phyloP scores from a whole-genome alignment of 495 filamentous ascomycete genomes.

The Ramalina peruviana region DNA sequence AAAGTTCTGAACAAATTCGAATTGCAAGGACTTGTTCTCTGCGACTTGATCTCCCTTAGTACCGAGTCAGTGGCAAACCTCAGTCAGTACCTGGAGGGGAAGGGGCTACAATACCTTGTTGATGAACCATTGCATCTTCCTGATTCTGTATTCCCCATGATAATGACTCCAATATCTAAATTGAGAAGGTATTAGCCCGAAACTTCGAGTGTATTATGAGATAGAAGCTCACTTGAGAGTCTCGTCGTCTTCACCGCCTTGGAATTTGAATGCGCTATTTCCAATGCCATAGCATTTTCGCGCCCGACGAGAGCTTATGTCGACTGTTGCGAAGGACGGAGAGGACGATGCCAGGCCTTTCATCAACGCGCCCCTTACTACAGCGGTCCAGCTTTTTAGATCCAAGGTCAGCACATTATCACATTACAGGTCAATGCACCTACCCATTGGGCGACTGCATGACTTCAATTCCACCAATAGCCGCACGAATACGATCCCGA shows the following conservation, averaged over 20 bases:
- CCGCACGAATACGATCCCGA: slow-evolving; percentile 7
- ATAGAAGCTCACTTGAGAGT: slow-evolving; percentile 5
- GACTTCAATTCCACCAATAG: slow-evolving; percentile 8
- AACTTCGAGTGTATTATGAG: no score
- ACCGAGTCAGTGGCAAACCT: not conserved
- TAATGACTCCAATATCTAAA: slow-evolving; percentile 15
- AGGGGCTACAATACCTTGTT: slow-evolving; percentile 12
- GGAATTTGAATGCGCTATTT: slow-evolving; percentile 5
- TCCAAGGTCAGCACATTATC: no score
- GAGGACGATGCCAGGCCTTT: slow-evolving; percentile 20
- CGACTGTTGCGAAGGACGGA: slow-evolving; percentile 12
- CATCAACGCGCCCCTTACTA: slow-evolving; percentile 29
- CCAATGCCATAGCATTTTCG: slow-evolving; percentile 26
- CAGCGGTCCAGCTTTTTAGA: slow-evolving; percentile 33
- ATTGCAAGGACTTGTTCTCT: no score
- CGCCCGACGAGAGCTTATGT: slow-evolving; percentile 22
- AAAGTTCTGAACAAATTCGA: no score
- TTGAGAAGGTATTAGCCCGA: not conserved
- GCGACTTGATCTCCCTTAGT: slow-evolving; percentile 14
- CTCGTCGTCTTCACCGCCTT: slow-evolving; percentile 13
- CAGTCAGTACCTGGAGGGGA: no score
- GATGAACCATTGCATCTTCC: slow-evolving; percentile 20
- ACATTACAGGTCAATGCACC: no score
- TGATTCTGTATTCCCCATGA: slow-evolving; percentile 12
- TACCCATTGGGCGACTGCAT: slow-evolving; percentile 12